Evolutionary conservation across 805 yeast genomes (phyloP).

Genomic region (Pichia pseudocactophila): DNA sequence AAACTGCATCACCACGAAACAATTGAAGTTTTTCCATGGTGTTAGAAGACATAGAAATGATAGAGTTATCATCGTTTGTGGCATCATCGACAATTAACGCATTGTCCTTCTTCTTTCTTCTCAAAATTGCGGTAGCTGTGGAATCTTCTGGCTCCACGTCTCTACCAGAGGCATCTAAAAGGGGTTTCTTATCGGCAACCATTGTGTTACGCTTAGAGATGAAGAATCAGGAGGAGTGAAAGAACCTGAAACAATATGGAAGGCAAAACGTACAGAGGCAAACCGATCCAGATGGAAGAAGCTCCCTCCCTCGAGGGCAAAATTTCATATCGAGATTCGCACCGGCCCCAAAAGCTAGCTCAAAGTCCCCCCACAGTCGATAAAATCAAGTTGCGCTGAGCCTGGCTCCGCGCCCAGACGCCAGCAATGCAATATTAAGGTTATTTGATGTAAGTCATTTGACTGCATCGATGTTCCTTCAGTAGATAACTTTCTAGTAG

Average conservation of each 20-base stretch:
- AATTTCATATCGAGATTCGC: too few species aligned
- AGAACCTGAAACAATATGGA: neutral
- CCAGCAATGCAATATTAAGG: too few species aligned
- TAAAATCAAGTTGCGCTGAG: too few species aligned
- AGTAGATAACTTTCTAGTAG: neutral
- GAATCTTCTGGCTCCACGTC: slow-evolving; percentile 28
- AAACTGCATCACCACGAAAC: slow-evolving; percentile 96
- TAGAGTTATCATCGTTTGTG: slow-evolving; percentile 92
- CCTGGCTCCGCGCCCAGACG: too few species aligned
- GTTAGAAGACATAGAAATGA: slow-evolving; percentile 86
- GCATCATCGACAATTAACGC: slow-evolving; percentile 94
- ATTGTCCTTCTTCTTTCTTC: slow-evolving; percentile 97
- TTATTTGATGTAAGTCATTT: too few species aligned
- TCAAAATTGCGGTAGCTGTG: slow-evolving; percentile 94
- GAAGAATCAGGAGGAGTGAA: too few species aligned
- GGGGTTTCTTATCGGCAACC: slow-evolving; percentile 25
- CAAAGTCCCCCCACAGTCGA: too few species aligned
- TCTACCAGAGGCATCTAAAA: slow-evolving; percentile 31
- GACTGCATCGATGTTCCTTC: neutral
- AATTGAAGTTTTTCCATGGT: slow-evolving; percentile 92
- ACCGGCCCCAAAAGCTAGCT: too few species aligned
- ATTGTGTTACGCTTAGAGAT: neutral
- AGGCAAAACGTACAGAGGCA: neutral
- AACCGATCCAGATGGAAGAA: too few species aligned
- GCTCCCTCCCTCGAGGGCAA: too few species aligned